Base-by-base conservation (phyloP, 1,284 basidiomycete species). In the Cryptococcus hybrid region DNA sequence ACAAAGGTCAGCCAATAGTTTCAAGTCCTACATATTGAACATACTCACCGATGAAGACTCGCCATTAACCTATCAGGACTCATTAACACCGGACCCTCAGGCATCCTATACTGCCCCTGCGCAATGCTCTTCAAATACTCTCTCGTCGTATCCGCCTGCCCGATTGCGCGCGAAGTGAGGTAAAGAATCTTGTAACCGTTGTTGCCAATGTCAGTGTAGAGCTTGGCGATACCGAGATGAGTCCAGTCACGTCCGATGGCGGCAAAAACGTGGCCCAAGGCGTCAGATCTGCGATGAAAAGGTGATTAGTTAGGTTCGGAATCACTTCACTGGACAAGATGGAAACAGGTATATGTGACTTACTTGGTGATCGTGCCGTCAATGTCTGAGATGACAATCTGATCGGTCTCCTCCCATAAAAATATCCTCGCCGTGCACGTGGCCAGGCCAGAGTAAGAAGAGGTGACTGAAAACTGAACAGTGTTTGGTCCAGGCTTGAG, bases 221-320 rank as follows among this genome's bases (percentile, higher is more conserved):
- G 83, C 78, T 99, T 99, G 5, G 96, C 96, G 15, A 99, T 95
- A 13, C 96, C 96, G 13, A 92, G 82, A 74, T 99, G 96, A 3
- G 96, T 99, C 96, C 96, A 99, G 77, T 99, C 96, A n/a, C 95
- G 86, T 4, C 96, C 96, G 65, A 99, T 96, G 85, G 98, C 94
- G 3, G 94, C 95, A 73, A 96, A 96, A 51, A 99, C 88, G 74
- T 99, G 96, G 0, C 96, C 96, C 2, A 99, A 81, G 1, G 93
- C 96, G 78, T 99, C 96, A 1, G 94, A 98, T 75, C 91, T 95
- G 65, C 18, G 40, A 7, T 47, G 30, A 49, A 58, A 46, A 62
- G 59, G 24, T 24, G 24, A 24, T 24, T 24, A 24, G 24, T 24
- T 24, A 24, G 24, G 24, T 24, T 24, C 24, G 24, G 24, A 24